Conservation (phyloP, 495 filamentous ascomycete species). For the Beverwykella pulmonaria region DNA sequence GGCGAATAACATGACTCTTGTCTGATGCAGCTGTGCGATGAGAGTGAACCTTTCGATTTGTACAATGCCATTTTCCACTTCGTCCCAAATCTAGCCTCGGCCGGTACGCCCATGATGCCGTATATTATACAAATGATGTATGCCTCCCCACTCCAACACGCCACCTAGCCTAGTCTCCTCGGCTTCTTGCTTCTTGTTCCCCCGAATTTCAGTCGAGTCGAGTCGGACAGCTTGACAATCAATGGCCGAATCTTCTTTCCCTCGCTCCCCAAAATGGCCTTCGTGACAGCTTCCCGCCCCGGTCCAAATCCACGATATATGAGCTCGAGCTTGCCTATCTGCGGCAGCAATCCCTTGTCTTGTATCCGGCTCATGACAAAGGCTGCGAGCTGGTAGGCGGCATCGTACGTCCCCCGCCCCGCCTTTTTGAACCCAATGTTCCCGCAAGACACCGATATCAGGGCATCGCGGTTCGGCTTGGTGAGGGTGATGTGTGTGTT, state of each 20-base stretch:
- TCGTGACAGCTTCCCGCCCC: conserved; percentile 84
- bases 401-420: conserved; percentile 77
- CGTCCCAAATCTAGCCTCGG: neutral
- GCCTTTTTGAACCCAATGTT: conserved; percentile 86
- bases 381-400: conserved; percentile 85
- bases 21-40: neutral
- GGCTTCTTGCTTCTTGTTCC: conserved; percentile 81
- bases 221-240: conserved; percentile 76
- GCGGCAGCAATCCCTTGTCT: conserved; percentile 64
- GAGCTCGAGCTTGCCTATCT: conserved; percentile 72
- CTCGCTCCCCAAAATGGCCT: conserved; percentile 84
- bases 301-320: conserved; percentile 78
- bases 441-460: conserved; percentile 76
- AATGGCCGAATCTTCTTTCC: conserved; percentile 70
- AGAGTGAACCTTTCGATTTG: neutral
- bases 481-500: conserved; percentile 92
- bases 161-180: conserved; percentile 68
- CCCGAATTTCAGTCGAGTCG: conserved; percentile 90
- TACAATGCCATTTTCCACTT: neutral
- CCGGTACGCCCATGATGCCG: neutral
- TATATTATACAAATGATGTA: neutral
- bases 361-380: conserved; percentile 77
- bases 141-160: neutral
- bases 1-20: conserved; percentile 31
- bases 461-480: conserved; percentile 71